Percentiles rank a stretch among this genome's conserved stretches.
Evolutionary conservation across 176 grass and related monocot species (phyloP).

Genomic region (Carex kokanica): DNA sequence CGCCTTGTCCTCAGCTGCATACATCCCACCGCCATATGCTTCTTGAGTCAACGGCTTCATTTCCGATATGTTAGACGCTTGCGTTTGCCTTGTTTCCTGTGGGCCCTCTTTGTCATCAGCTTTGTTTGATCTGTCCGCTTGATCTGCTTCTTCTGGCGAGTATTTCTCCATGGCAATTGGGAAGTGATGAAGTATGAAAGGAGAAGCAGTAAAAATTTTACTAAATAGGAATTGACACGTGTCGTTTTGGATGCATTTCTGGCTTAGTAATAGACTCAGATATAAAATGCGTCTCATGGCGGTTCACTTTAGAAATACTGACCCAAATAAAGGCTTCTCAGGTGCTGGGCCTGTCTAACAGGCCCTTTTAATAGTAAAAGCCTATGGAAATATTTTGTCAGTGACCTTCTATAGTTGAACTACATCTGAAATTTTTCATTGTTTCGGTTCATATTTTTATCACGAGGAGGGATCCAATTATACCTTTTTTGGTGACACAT

Average conservation of each 20-base stretch:
- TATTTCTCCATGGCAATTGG: conserved; percentile 37
- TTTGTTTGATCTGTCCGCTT: conserved; percentile 26
- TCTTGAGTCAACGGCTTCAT: conserved; percentile 74
- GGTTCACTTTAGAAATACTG: background rate
- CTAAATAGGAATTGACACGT: background rate
- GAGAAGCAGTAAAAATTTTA: background rate
- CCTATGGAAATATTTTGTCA: too few relatives aligned
- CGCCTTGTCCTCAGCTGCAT: conserved; percentile 38
- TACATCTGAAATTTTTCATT: too few relatives aligned
- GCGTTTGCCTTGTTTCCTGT: conserved; percentile 20
- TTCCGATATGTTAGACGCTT: conserved; percentile 58
- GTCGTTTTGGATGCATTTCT: background rate
- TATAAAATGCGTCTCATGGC: background rate
- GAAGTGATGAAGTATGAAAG: background rate
- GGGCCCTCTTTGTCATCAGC: conserved; percentile 20
- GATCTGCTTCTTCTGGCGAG: conserved; percentile 34
- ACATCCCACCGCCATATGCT: conserved; percentile 81
- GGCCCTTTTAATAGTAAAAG: too few relatives aligned
- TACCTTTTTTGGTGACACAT: too few relatives aligned
- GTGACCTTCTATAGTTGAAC: too few relatives aligned
- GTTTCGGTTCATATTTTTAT: too few relatives aligned
- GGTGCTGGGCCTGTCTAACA: background rate
- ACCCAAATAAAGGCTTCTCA: background rate
- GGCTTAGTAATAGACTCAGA: background rate
- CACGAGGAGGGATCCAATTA: too few relatives aligned